Conservation (phyloP, 495 filamentous ascomycete genomes). For the Penicillium samsonianum region DNA sequence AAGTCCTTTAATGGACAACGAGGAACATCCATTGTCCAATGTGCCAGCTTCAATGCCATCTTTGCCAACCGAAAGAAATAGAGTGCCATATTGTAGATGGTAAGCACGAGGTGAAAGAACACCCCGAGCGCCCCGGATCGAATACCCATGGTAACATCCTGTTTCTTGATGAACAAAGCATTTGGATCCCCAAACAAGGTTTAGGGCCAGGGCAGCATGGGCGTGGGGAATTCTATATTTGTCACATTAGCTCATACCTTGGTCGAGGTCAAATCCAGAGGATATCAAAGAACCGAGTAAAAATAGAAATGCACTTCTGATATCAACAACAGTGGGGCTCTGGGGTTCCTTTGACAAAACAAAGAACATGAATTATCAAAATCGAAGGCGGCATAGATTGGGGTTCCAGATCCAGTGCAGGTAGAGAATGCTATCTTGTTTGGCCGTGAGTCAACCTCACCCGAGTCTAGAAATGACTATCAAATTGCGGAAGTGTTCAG, state of each 20-base stretch:
- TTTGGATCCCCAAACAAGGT: background rate
- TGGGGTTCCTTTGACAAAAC: background rate
- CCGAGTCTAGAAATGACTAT: background rate
- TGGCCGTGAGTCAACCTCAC: background rate
- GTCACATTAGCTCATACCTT: background rate
- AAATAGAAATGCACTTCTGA: background rate
- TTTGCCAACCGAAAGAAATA: background rate
- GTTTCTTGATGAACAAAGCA: slow-evolving; percentile 4
- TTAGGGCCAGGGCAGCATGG: background rate
- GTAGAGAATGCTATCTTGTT: background rate
- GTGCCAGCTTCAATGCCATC: background rate
- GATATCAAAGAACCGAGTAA: background rate
- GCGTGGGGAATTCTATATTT: slow-evolving; percentile 2
- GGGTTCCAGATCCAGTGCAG: background rate
- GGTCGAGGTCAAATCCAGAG: background rate
- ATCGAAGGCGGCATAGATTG: background rate
- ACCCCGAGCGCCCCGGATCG: background rate
- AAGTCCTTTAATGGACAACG: slow-evolving; percentile 7
- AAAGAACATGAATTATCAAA: background rate
- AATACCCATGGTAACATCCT: background rate
- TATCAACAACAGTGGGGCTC: background rate
- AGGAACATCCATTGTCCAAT: background rate
- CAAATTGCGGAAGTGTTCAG: background rate
- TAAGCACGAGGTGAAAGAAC: slow-evolving; percentile 7
- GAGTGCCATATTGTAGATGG: slow-evolving; percentile 2